phyloP scores from a whole-genome alignment of 2,329 filamentous ascomycete genomes.

The Microdochium nivale region DNA sequence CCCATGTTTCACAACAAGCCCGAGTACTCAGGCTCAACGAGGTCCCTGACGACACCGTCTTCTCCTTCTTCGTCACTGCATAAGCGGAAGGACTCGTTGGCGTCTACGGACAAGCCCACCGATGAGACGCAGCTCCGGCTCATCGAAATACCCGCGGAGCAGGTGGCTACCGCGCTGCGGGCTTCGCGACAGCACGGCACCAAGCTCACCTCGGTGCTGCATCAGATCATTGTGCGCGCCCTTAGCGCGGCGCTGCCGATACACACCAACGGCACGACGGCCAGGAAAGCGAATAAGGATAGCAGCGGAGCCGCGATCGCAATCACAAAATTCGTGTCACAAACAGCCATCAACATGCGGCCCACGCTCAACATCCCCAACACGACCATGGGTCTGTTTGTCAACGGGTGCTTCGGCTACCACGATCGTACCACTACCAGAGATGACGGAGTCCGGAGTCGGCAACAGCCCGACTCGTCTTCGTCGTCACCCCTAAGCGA shows the following conservation, averaged over 20 bases:
- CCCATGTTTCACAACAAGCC: slow-evolving; percentile 15
- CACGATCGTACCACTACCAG: slow-evolving; percentile 8
- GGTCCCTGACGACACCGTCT: too few relatives aligned
- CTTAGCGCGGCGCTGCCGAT: slow-evolving; percentile 20
- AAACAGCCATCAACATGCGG: slow-evolving; percentile 29
- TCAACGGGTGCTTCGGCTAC: slow-evolving; percentile 17
- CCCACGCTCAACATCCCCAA: slow-evolving; percentile 16
- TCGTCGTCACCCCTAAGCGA: slow-evolving; percentile 4
- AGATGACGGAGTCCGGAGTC: not conserved
- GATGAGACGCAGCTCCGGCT: slow-evolving; percentile 21
- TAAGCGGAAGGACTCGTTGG: too few relatives aligned
- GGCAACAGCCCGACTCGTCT: not conserved
- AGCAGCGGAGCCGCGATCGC: not conserved
- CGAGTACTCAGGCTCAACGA: not conserved
- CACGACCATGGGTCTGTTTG: slow-evolving; percentile 27
- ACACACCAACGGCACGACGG: not conserved
- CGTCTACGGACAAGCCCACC: not conserved
- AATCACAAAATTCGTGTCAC: slow-evolving; percentile 24
- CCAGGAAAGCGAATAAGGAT: not conserved
- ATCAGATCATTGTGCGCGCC: slow-evolving; percentile 27
- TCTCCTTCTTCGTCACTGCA: too few relatives aligned
- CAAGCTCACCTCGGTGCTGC: slow-evolving; percentile 31
- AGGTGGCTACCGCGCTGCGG: slow-evolving; percentile 17
- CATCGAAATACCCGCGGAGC: slow-evolving; percentile 17
- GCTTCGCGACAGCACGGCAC: slow-evolving; percentile 20